These are phyloP conservation scores for Eragrostis curvula DNA, from an alignment of 176 grass and related monocot genomes.

Conservation along the genomic window DNA sequence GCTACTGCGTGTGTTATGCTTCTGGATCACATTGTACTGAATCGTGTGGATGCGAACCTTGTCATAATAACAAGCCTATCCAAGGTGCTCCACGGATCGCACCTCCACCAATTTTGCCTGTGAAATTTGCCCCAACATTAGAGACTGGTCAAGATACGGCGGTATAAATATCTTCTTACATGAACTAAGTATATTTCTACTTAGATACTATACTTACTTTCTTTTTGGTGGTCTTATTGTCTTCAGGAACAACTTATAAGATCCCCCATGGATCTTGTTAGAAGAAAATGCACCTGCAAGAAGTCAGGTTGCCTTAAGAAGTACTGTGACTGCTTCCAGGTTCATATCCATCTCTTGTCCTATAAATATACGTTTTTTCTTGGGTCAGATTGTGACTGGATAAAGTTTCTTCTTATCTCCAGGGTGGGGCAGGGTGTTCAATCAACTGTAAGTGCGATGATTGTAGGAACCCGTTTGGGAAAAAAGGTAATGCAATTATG, in stretches of 20 bases:
- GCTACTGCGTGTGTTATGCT: slow-evolving; percentile 68
- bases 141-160: slow-evolving; percentile 40
- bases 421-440: slow-evolving; percentile 66
- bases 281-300: slow-evolving; percentile 71
- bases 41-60: slow-evolving; percentile 62
- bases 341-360: slow-evolving; percentile 31
- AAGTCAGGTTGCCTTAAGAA: slow-evolving; percentile 71
- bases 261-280: slow-evolving; percentile 50
- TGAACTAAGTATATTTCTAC: neutral
- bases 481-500: slow-evolving; percentile 54
- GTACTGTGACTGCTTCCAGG: slow-evolving; percentile 74
- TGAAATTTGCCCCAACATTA: slow-evolving; percentile 40
- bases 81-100: slow-evolving; percentile 36
- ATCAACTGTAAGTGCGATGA: slow-evolving; percentile 72
- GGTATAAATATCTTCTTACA: slow-evolving; percentile 51
- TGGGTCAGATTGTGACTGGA: slow-evolving; percentile 24
- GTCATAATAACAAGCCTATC: slow-evolving; percentile 52
- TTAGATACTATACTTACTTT: neutral
- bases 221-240: neutral
- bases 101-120: slow-evolving; percentile 37
- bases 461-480: slow-evolving; percentile 62
- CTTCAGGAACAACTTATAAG: slow-evolving; percentile 51
- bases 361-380: slow-evolving; percentile 1
- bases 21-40: slow-evolving; percentile 58
- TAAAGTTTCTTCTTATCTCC: slow-evolving; percentile 29